Evolutionary conservation across 176 grass and related monocot genomes (phyloP).

Genomic region (Hordeum vulgare): MorexV3_pseudomolecules_assembly NC_058524.1:6577204-6577703

Average conservation of each 20-base stretch:
- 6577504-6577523: constrained; percentile 16
- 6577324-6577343: neutral
- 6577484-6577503: constrained; percentile 88
- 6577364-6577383: neutral
- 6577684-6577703: constrained; percentile 90
- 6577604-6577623: neutral
- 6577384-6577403: constrained; percentile 53
- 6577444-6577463: constrained; percentile 87
- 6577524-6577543: constrained; percentile 10
- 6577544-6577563: neutral
- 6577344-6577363: neutral
- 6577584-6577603: neutral
- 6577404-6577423: constrained; percentile 71
- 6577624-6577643: constrained; percentile 42
- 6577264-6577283: no score
- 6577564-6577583: neutral
- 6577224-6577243: no score
- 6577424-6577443: constrained; percentile 64
- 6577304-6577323: no score
- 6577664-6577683: constrained; percentile 87
- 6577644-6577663: constrained; percentile 90
- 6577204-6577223: constrained; percentile 96
- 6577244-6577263: no score
- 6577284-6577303: no score
- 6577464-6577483: constrained; percentile 89